Conservation (phyloP, 2,329 filamentous ascomycete species). For the Fonsecaea pedrosoi region DNA sequence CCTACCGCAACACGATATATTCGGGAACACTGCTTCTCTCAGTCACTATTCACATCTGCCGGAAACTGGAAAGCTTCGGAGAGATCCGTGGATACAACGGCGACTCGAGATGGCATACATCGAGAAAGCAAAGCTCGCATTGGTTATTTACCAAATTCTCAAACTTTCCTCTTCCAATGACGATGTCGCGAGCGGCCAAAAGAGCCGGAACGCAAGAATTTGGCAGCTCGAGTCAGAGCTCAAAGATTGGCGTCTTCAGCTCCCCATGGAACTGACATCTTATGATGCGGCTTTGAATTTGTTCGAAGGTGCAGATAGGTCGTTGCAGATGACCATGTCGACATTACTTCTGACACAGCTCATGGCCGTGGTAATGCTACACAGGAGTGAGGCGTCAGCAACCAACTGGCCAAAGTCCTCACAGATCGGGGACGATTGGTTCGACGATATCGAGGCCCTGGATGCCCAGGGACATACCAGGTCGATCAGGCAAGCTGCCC, state of each 20-base stretch:
- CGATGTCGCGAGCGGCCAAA: not conserved
- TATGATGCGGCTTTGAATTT: slow-evolving; percentile 11
- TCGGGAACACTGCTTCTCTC: not conserved
- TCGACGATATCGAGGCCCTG: slow-evolving; percentile 10
- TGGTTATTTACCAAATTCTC: slow-evolving; percentile 15
- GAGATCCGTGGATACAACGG: slow-evolving; percentile 14
- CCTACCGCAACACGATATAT: slow-evolving; percentile 10
- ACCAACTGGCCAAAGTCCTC: slow-evolving; percentile 5
- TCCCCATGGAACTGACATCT: slow-evolving; percentile 12
- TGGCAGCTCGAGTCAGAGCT: slow-evolving; percentile 25
- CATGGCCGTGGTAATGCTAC: slow-evolving; percentile 20
- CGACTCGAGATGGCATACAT: slow-evolving; percentile 17
- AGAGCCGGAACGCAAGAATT: slow-evolving; percentile 12
- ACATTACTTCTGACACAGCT: slow-evolving; percentile 10
- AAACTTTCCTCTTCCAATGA: slow-evolving; percentile 4
- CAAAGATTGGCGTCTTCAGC: slow-evolving; percentile 20
- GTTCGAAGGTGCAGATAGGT: slow-evolving; percentile 20
- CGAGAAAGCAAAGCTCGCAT: slow-evolving; percentile 15
- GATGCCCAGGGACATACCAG: slow-evolving; percentile 15
- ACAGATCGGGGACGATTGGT: slow-evolving; percentile 8
- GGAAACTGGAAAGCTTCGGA: slow-evolving; percentile 17
- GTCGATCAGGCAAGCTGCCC: slow-evolving; percentile 14
- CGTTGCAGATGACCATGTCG: slow-evolving; percentile 16
- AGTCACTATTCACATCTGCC: slow-evolving; percentile 11
- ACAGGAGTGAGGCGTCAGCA: slow-evolving; percentile 14